Evolutionary conservation across 768 basidiomycete genomes (phyloP).

Genomic region (Rhodotorula paludigena): DNA sequence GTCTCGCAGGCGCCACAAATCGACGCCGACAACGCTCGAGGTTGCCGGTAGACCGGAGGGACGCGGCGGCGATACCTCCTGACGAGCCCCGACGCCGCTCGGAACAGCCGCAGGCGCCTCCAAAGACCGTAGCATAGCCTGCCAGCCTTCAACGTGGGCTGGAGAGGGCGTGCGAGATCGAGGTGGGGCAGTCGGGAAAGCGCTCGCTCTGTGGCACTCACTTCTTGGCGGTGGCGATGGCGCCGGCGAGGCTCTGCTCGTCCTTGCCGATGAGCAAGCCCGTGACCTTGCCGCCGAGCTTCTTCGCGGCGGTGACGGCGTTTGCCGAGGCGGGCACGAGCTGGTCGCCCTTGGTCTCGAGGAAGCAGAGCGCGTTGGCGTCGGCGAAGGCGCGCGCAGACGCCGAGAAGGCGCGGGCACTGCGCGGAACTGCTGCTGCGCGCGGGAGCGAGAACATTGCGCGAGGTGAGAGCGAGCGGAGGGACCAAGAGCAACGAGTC

Average conservation of each 20-base stretch:
- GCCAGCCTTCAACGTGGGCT: too few species aligned
- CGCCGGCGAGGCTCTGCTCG: slow-evolving; percentile 58
- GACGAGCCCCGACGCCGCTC: too few species aligned
- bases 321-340: slow-evolving; percentile 81
- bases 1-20: background rate
- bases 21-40: too few species aligned
- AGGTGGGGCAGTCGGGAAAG: background rate
- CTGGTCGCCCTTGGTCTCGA: slow-evolving; percentile 77
- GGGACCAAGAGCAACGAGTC: too few species aligned
- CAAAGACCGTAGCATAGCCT: too few species aligned
- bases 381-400: slow-evolving; percentile 5
- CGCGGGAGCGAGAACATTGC: background rate
- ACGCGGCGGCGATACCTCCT: background rate
- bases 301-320: slow-evolving; percentile 81
- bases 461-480: background rate
- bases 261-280: slow-evolving; percentile 67
- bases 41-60: background rate
- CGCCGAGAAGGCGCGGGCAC: slow-evolving; percentile 8
- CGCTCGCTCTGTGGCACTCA: too few species aligned
- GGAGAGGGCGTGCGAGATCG: background rate
- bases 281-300: slow-evolving; percentile 79
- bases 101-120: too few species aligned
- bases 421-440: background rate
- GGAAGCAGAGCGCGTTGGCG: slow-evolving; percentile 67
- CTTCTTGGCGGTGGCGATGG: slow-evolving; percentile 77